Conservation (phyloP, 169 alveolate species). For the Toxoplasma gondii region DNA sequence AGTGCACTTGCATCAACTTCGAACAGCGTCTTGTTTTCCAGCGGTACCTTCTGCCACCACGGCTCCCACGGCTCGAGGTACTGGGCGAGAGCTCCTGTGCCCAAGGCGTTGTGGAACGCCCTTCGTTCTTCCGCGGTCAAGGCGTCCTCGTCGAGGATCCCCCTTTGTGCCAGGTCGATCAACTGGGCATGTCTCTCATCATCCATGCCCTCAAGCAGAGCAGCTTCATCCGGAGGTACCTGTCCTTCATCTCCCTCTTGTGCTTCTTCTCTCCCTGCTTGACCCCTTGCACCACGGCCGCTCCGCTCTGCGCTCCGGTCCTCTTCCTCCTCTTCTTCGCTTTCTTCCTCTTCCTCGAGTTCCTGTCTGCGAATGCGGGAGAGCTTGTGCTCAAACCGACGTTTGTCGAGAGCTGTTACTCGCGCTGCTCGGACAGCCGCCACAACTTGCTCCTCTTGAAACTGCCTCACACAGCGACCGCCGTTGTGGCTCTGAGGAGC, state of each 20-base stretch:
- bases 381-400: neutral
- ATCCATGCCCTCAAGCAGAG: neutral
- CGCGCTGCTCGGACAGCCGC: constrained; percentile 5
- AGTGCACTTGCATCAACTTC: too few relatives aligned
- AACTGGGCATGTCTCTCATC: constrained; percentile 54
- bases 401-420: neutral
- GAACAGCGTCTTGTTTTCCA: neutral
- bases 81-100: constrained; percentile 32
- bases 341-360: neutral
- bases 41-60: constrained; percentile 47
- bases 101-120: constrained; percentile 29
- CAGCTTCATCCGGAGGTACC: neutral
- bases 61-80: constrained; percentile 52
- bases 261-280: neutral
- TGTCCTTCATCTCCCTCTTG: neutral
- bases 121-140: constrained; percentile 38
- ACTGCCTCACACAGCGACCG: neutral
- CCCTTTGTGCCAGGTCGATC: constrained; percentile 47
- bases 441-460: neutral
- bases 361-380: neutral
- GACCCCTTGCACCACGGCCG: neutral
- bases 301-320: neutral
- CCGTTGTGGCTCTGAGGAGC: neutral
- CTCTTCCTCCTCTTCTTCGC: constrained; percentile 8
- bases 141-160: constrained; percentile 17